phyloP scores from a whole-genome alignment of 371 early-diverging fungal genomes.

The Syncephalastrum monosporum region DNA sequence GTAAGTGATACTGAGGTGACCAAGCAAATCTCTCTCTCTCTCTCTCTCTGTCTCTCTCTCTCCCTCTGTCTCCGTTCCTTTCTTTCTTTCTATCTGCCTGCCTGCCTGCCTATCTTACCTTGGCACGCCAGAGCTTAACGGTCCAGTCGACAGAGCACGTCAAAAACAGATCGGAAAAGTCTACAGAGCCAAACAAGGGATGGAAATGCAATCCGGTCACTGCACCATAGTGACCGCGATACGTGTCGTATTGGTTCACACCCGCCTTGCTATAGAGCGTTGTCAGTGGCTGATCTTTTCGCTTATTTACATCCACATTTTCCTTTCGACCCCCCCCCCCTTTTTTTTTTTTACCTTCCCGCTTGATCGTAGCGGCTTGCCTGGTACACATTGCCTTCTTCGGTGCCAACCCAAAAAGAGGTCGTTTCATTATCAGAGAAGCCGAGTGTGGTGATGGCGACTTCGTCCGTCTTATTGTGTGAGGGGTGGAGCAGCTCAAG shows the following conservation, averaged over 20 bases:
- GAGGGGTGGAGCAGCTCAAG: slow-evolving; percentile 75
- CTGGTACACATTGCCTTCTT: slow-evolving; percentile 91
- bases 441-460: slow-evolving; percentile 85
- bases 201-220: slow-evolving; percentile 94
- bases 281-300: too few species aligned
- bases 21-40: too few species aligned
- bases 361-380: slow-evolving; percentile 93
- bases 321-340: too few species aligned
- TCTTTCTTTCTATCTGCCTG: neutral
- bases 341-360: slow-evolving; percentile 56
- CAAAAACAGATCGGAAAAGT: slow-evolving; percentile 88
- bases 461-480: slow-evolving; percentile 87
- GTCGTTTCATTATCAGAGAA: slow-evolving; percentile 92
- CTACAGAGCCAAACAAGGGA: slow-evolving; percentile 75
- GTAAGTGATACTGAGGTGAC: too few species aligned
- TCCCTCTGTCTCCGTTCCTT: too few species aligned
- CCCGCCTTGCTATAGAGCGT: slow-evolving; percentile 80
- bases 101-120: slow-evolving; percentile 51
- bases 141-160: slow-evolving; percentile 96
- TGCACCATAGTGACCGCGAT: slow-evolving; percentile 86
- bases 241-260: slow-evolving; percentile 80
- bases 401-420: slow-evolving; percentile 94
- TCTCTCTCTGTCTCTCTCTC: too few species aligned
- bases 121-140: slow-evolving; percentile 91
- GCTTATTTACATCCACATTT: too few species aligned